Evolutionary conservation across 176 grass and related monocot species (phyloP), one percentile per base, ranked within the genome.

Genomic region (Ampelocalamus luodianensis): DNA sequence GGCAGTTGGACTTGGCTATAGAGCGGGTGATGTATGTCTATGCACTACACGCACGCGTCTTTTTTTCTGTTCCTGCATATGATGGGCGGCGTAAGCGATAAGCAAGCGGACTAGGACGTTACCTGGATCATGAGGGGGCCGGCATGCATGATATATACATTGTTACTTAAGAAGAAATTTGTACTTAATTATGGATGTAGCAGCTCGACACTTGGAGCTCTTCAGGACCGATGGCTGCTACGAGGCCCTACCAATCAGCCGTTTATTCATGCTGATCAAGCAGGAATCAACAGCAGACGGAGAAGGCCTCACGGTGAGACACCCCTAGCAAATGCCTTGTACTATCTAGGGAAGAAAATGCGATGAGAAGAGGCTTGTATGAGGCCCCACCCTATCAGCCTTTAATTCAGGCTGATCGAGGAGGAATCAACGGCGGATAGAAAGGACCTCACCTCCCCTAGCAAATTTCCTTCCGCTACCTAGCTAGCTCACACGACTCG

Each of bases 61-160:
- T 3, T 24, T n/a, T 60, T 60, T 1, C 54, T 9, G 3, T 58
- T n/a, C 20, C 54, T n/a, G 54, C 20, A 58, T 13, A 61, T 26
- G 58, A 60, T 4, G 58, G 58, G 22, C 55, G 23, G 80, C 80
- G 54, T 62, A 44, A 72, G 68, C 39, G 68, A 63, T 44, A 37
- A 37, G 68, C 55, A 83, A 63, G 40, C 1, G 43, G 68, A 10
- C 49, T 71, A 82, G 79, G 64, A 56, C 65, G 72, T 75, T 34
- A 12, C 6, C 18, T 6, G 32, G 2, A 54, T 23, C 72, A n/a
- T 6, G 43, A 14, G 16, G 42, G 24, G 42, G 6, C 3, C 14
- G 3, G 24, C 5, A 15, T 3, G 32, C n/a, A n/a, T n/a, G n/a
- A n/a, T n/a, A n/a, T n/a, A 37, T 10, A 77, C 74, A 24, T 60